Percentiles rank a stretch among this genome's conserved stretches.
phyloP scores from a whole-genome alignment of 257 asterid genomes.

The Penstemon davidsonii region DNA sequence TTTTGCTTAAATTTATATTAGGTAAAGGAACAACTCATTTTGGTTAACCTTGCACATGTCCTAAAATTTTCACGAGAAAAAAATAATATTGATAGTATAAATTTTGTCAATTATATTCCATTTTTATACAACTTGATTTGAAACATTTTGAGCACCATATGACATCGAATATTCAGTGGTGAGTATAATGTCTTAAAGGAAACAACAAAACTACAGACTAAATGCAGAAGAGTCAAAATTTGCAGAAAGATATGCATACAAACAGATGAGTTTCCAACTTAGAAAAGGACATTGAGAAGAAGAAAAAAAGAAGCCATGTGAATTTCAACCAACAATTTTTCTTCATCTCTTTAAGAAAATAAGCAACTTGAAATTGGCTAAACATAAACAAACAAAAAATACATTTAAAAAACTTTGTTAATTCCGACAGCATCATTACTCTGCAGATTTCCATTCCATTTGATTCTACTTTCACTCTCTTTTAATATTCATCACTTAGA shows the following conservation, averaged over 20 bases:
- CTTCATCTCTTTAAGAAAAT: conserved; percentile 27
- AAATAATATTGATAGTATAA: background rate
- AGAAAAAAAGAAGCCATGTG: conserved; percentile 31
- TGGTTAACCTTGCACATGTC: conserved; percentile 45
- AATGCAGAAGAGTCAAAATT: conserved; percentile 24
- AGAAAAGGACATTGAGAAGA: conserved; percentile 33
- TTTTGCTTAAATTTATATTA: conserved; percentile 21
- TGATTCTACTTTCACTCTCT: conserved; percentile 12
- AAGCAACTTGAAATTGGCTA: background rate
- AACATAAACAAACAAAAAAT: conserved; percentile 31
- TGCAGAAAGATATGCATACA: conserved; percentile 41
- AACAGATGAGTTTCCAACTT: conserved; percentile 25
- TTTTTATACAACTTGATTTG: background rate
- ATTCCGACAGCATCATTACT: conserved; percentile 31
- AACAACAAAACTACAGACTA: conserved; percentile 28
- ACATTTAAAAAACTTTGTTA: conserved; percentile 32
- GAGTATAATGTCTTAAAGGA: conserved; percentile 25
- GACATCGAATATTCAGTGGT: conserved; percentile 27
- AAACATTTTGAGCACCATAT: conserved; percentile 1
- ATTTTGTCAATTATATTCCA: background rate
- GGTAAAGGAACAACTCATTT: conserved; percentile 47
- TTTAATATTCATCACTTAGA: conserved; percentile 38
- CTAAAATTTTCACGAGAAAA: background rate
- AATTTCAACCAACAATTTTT: conserved; percentile 29
- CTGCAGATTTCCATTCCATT: conserved; percentile 32